These are phyloP conservation scores for Thalassiosira livingstoniorum DNA, from an alignment of 352 stramenopile species.

Conservation along the genomic window DNA sequence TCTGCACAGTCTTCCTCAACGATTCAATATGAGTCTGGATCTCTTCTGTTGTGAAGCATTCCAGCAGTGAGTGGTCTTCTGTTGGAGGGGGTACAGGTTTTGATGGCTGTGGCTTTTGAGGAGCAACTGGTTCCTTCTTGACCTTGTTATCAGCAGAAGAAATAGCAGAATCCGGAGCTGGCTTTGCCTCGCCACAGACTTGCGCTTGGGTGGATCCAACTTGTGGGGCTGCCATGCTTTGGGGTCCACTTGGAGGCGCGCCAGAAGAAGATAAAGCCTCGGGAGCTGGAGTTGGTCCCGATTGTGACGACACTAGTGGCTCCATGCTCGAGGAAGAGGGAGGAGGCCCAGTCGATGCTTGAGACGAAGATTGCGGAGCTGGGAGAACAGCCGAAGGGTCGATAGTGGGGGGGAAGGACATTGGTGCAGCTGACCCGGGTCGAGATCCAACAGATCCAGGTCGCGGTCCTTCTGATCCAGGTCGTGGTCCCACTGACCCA, in stretches of 20 bases:
- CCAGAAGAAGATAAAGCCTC: not conserved
- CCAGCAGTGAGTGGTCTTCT: slow-evolving; percentile 79
- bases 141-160: not conserved
- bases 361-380: no score
- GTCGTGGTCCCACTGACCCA: no score
- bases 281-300: slow-evolving; percentile 8
- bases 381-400: not conserved
- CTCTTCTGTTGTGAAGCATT: slow-evolving; percentile 92
- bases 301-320: no score
- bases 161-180: not conserved
- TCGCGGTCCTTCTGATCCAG: no score
- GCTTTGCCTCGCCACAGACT: slow-evolving; percentile 6
- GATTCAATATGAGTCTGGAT: slow-evolving; percentile 93
- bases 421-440: not conserved
- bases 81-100: slow-evolving; percentile 25
- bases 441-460: not conserved
- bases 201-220: not conserved
- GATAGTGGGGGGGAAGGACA: not conserved
- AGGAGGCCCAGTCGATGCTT: not conserved
- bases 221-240: not conserved
- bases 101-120: slow-evolving; percentile 8
- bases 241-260: not conserved
- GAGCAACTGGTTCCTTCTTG: not conserved
- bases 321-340: not conserved
- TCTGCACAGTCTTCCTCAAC: slow-evolving; percentile 85